phyloP scores from a whole-genome alignment of 2,329 filamentous ascomycete genomes.

The Penicillium sp. region DNA sequence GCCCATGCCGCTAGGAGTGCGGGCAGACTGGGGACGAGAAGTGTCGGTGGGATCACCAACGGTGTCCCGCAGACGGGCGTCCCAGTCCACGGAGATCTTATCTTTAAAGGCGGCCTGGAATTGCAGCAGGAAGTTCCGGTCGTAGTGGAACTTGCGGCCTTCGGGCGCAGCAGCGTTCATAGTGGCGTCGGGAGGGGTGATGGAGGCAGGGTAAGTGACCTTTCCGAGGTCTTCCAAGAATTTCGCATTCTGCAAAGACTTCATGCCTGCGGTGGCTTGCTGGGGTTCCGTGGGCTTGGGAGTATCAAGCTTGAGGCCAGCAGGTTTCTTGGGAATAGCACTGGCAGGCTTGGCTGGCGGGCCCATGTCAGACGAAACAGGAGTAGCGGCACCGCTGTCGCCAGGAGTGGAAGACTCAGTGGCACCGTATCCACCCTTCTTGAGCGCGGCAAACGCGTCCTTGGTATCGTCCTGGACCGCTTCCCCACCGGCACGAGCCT shows the following conservation, averaged over 20 bases:
- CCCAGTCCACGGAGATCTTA: constrained; percentile 90
- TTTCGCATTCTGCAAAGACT: constrained; percentile 82
- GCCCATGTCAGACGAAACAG: constrained; percentile 37
- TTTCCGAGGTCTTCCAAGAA: constrained; percentile 73
- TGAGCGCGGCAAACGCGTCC: constrained; percentile 38
- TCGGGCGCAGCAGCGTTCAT: constrained; percentile 66
- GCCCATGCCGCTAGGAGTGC: constrained; percentile 41
- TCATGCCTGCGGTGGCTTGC: constrained; percentile 86
- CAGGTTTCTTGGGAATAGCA: constrained; percentile 64
- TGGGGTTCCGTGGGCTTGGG: constrained; percentile 80
- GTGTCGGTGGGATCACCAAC: constrained; percentile 62
- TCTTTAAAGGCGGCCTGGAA: constrained; percentile 95
- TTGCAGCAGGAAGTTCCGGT: constrained; percentile 87
- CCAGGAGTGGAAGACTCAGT: constrained; percentile 35
- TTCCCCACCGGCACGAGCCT: constrained; percentile 27
- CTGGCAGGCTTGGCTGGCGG: constrained; percentile 48
- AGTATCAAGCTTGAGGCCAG: constrained; percentile 78
- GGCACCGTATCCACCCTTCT: constrained; percentile 33
- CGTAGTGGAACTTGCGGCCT: constrained; percentile 82
- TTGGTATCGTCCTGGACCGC: constrained; percentile 17
- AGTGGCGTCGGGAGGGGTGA: constrained; percentile 83
- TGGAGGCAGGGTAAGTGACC: constrained; percentile 70
- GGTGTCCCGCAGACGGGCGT: constrained; percentile 73
- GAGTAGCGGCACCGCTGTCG: constrained; percentile 41
- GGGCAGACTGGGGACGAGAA: constrained; percentile 52